phyloP scores from a whole-genome alignment of 1,284 basidiomycete genomes.

The Sphagnurus paluster region DNA sequence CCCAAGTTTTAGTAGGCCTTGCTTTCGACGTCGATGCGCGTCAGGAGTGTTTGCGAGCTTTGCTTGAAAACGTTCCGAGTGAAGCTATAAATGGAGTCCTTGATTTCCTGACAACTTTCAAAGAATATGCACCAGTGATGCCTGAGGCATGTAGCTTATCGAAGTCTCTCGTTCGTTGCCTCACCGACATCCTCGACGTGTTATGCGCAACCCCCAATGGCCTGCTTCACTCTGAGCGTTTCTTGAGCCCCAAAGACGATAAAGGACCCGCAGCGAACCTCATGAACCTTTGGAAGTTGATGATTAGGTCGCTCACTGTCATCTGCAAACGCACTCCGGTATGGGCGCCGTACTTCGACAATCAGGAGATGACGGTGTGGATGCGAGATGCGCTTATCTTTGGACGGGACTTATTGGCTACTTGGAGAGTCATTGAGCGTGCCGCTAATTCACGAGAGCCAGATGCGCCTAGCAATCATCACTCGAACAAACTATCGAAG shows the following conservation, averaged over 20 bases:
- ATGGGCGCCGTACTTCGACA: conserved; percentile 83
- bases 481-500: conserved; percentile 39
- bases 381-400: conserved; percentile 97
- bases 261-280: conserved; percentile 52
- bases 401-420: conserved; percentile 79
- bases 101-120: conserved; percentile 66
- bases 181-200: conserved; percentile 88
- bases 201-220: conserved; percentile 76
- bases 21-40: conserved; percentile 87
- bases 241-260: conserved; percentile 48
- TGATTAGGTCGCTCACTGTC: conserved; percentile 77
- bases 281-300: conserved; percentile 78
- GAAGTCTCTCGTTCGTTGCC: conserved; percentile 85
- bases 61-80: conserved; percentile 67
- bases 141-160: conserved; percentile 87
- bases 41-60: conserved; percentile 78
- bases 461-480: conserved; percentile 15
- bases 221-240: conserved; percentile 59
- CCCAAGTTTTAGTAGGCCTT: conserved; percentile 75
- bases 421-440: conserved; percentile 77
- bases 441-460: conserved; percentile 46
- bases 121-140: conserved; percentile 56
- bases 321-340: conserved; percentile 82
- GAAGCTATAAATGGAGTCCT: conserved; percentile 70
- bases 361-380: conserved; percentile 88